Base-by-base conservation (phyloP, 179 eudicot species). In the Amaranthus tricolor region DNA sequence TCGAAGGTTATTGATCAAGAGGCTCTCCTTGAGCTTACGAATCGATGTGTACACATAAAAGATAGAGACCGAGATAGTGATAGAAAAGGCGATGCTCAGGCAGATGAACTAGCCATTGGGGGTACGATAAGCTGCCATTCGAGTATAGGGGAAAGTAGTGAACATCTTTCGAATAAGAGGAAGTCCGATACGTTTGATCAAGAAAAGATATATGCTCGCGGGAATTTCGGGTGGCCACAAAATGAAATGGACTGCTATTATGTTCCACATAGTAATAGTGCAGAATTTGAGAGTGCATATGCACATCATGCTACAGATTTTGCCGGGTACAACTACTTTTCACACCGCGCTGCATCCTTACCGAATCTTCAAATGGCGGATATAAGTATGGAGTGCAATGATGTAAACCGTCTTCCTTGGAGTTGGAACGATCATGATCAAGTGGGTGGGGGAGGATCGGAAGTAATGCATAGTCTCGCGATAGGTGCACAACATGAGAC, bases 1-100 rank as follows among this genome's bases (percentile, higher is more conserved):
- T 83, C 90, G 24, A 88, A 73, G 73, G 87, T 88, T 11, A 76
- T 89, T 14, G 81, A 86, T 66, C 90, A 86, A 70, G 85, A 85
- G 72, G 82, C 84, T 16, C 85, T 89, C 16, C 9, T 74, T 6
- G 77, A 72, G 16, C 74, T 76, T 14, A 68, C 81, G 2, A 44
- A 86, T 19, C 82, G 62, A 50, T 54, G 84, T 54, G 78, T 81
- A 12, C 80, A 19, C 53, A 83, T 84, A 1, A 43, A 71, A 44
- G 73, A 76, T 48, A 40, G 51, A n/a, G 66, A 68, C n/a, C 21
- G 51, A 4, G 66, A 68, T 9, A 54, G 45, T 7, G 74, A 70
- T 6, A 77, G 47, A 14, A 65, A 62, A 19, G 48, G 11, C 14
- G 77, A 71, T 6, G 57, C 62, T 62, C 73, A 63, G 48, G 24